Evolutionary conservation across 306 rosid species (phyloP).

Genomic region (Abrus precatorius): DNA sequence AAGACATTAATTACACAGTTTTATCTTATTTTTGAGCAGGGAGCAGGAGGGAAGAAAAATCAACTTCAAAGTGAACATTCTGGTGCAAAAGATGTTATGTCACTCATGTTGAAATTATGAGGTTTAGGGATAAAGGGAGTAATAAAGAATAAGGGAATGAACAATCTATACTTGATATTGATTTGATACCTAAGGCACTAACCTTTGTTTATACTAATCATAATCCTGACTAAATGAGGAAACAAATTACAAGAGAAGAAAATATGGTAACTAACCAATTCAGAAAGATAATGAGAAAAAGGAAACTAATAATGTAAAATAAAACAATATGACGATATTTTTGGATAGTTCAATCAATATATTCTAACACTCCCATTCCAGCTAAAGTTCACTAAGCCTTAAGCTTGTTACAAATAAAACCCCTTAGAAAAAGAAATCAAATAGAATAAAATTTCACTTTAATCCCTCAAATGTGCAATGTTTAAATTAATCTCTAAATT

Average conservation of each 20-base stretch:
- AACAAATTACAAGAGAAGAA: too few species aligned
- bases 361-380: not conserved
- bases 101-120: not conserved
- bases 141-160: not conserved
- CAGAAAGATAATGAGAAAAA: too few species aligned
- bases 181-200: too few species aligned
- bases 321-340: not conserved
- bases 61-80: constrained; percentile 31
- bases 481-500: too few species aligned
- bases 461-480: too few species aligned
- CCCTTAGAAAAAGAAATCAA: not conserved
- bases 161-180: too few species aligned
- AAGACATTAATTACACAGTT: constrained; percentile 28
- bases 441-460: not conserved
- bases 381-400: not conserved
- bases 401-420: constrained; percentile 3
- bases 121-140: not conserved
- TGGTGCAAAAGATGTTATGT: constrained; percentile 14
- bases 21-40: constrained; percentile 7
- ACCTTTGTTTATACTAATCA: too few species aligned
- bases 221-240: too few species aligned
- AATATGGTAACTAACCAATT: too few species aligned
- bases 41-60: constrained; percentile 13
- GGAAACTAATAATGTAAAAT: too few species aligned
- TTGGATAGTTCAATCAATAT: not conserved